These are phyloP conservation scores for Thalassiosira mediterranea DNA, from an alignment of 352 stramenopile species.

Conservation along the genomic window DNA sequence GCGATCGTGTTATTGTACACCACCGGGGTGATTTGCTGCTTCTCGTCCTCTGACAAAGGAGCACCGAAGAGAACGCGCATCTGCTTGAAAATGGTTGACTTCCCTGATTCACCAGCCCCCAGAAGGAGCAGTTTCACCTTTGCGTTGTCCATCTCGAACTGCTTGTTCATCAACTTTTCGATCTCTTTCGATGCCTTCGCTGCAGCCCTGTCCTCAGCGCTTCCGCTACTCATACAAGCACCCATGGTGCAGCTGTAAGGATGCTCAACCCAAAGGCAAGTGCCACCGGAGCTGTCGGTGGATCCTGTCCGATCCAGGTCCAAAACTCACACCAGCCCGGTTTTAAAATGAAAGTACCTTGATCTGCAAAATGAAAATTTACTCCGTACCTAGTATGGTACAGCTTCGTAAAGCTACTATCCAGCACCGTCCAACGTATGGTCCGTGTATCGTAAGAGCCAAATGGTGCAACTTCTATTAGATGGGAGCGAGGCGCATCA, in stretches of 20 bases:
- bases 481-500: too few species aligned
- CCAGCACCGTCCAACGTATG: too few species aligned
- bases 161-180: conserved; percentile 53
- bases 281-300: too few species aligned
- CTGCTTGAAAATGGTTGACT: conserved; percentile 80
- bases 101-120: conserved; percentile 67
- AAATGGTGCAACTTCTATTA: too few species aligned
- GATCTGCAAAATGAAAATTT: too few species aligned
- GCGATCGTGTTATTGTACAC: conserved; percentile 71
- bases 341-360: too few species aligned
- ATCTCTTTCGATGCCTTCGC: conserved; percentile 59
- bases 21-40: conserved; percentile 59
- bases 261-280: too few species aligned
- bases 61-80: conserved; percentile 76
- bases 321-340: too few species aligned
- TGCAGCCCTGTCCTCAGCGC: conserved; percentile 35
- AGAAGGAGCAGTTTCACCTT: conserved; percentile 71
- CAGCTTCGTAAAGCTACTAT: too few species aligned
- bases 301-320: too few species aligned
- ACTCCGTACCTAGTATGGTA: too few species aligned
- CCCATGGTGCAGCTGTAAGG: conserved; percentile 57
- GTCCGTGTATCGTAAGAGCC: too few species aligned
- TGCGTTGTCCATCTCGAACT: conserved; percentile 49
- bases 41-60: conserved; percentile 62
- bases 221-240: conserved; percentile 44